Evolutionary conservation across 805 yeast species (phyloP), one percentile per base, ranked within the genome.

Genomic region (Yarrowia sp.): DNA sequence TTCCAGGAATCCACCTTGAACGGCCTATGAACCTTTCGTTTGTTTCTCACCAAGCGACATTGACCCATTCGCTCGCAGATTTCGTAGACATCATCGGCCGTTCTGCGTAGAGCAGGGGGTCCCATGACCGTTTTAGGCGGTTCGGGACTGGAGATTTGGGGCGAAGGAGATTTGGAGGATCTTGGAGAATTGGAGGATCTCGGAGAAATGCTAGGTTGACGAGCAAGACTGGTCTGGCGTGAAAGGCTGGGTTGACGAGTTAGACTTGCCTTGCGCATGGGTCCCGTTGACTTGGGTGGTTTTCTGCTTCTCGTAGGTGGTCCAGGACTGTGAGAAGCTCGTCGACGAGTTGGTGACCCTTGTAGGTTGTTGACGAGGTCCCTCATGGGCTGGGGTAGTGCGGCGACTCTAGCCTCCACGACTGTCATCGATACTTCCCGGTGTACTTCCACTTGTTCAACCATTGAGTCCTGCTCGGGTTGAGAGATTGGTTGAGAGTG

Each of bases 1-100:
- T 58, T 58, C 64, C 64, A 58, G 17, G 17, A 30, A 9, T 58
- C 64, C 39, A 58, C 64, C 19, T 58, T 58, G 50, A 58, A 58
- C 2, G 50, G 50, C 12, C 40, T 12, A 12, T 58, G 64, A 19
- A 43, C 34, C 33, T 58, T 58, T 8, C 50, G 64, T 33, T 43
- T 58, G 40, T 33, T 58, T 43, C 64, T 15, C 5, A 58, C 50
- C 50, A 58, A 24, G 5, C 64, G 64, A 17, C 50, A 58, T 13
- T 58, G 64, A n/a, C 64, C 63, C 36, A 55, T 15, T 15, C 40
- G 40, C 15, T 55, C 63, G 13, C 63, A 55, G 38, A 55, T 42
- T 4, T 55, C 47, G 24, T 55, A 55, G n/a, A 55, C 47, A 40
- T 55, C 63, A 40, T 55, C 63, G 15, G 63, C 63, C 15, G 63